Evolutionary conservation across 441 rosid species (phyloP), one percentile per base, ranked within the genome.

Genomic region (Brassica balearica): DNA sequence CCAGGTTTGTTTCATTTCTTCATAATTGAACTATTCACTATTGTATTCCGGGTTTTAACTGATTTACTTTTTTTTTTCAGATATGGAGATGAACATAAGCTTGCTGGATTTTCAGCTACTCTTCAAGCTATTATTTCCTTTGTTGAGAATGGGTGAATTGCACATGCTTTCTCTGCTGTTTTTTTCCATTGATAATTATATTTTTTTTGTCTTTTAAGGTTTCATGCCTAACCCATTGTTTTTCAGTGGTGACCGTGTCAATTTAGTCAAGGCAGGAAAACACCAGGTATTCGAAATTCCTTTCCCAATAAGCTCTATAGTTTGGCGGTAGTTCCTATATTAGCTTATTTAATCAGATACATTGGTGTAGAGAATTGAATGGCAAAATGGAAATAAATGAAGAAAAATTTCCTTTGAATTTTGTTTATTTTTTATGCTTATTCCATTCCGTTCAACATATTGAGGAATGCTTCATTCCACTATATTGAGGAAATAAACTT

Each of bases 21-120:
- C 34, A 29, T 29, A 29, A 29, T 29, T 29, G 0, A 29, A 29
- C 34, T 29, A 29, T 29, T 29, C 92, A n/a, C 17, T 43, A 10
- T 43, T 43, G 1, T 43, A 43, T 12, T 43, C 6, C 53, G 43
- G 43, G 43, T 8, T 36, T 36, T 36, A 7, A 36, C 10, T 36
- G 4, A 8, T 8, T 41, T 36, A 36, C 48, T n/a, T 10, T 11
- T 41, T 41, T 41, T 82, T 41, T 82, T 74, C 81, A 96, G 99
- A 87, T 91, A 96, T 82, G 98, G 98, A 69, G 98, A 94, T 76
- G 99, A 94, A 67, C 97, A 94, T 86, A 96, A 90, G 85, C 91
- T 94, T 34, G 99, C 98, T 25, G 99, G 98, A 65, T 96, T 96
- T 84, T 94, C 99, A 64, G 99, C 99, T 36, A 96, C 99, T 19